A percentile compares a stretch with the other conserved stretches of the same genome.
These are phyloP conservation scores for Vicia faba DNA, from an alignment of 306 rosid genomes.

Conservation along the genomic window DNA sequence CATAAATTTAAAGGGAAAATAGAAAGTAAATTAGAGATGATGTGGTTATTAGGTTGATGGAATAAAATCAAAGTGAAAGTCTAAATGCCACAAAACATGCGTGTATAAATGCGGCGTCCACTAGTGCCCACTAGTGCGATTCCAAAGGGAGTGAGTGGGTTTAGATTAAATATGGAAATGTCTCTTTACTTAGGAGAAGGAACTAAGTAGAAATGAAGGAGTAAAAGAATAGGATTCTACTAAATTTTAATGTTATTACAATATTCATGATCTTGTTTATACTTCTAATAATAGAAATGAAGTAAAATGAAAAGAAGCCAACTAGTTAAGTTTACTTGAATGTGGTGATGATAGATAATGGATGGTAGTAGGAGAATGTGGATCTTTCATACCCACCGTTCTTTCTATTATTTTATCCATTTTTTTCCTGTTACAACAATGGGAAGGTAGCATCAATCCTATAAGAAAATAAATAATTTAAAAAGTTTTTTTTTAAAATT, in stretches of 20 bases:
- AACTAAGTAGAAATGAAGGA: not conserved
- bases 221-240: constrained; percentile 4
- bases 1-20: no score
- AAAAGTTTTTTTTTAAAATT: no score
- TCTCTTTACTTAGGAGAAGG: not conserved
- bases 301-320: not conserved
- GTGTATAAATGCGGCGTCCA: constrained; percentile 5
- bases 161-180: not conserved
- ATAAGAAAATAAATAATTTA: no score
- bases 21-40: no score
- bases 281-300: not conserved
- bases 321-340: not conserved
- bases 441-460: no score
- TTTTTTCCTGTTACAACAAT: no score
- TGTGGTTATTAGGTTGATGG: not conserved
- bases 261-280: not conserved
- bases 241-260: not conserved
- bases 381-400: no score
- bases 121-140: not conserved
- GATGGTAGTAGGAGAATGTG: no score
- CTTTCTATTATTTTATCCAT: no score
- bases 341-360: no score
- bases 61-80: not conserved
- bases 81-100: not conserved
- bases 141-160: not conserved